These are phyloP conservation scores for Hippophae gyantsensis DNA, from an alignment of 306 rosid genomes.

Conservation along the genomic window DNA sequence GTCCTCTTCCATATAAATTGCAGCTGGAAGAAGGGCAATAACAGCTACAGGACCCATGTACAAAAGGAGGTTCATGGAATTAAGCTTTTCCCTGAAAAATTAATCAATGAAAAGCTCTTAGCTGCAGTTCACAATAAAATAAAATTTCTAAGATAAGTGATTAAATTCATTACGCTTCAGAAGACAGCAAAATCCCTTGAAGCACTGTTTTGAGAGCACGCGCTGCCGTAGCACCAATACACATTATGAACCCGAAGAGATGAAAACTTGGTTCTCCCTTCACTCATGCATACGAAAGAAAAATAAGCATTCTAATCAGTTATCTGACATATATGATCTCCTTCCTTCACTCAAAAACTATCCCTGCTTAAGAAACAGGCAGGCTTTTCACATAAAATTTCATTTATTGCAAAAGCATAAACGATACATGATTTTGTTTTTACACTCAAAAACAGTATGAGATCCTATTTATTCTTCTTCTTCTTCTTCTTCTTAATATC, in stretches of 20 bases:
- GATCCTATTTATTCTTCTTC: too few species aligned
- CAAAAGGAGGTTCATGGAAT: slow-evolving; percentile 96
- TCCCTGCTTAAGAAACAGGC: too few species aligned
- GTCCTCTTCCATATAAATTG: slow-evolving; percentile 89
- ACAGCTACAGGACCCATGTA: slow-evolving; percentile 99
- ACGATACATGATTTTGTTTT: too few species aligned
- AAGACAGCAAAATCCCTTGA: slow-evolving; percentile 92
- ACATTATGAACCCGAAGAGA: slow-evolving; percentile 86
- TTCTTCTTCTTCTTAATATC: too few species aligned
- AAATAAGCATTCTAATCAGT: not conserved
- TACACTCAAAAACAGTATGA: too few species aligned
- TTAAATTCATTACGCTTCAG: slow-evolving; percentile 71
- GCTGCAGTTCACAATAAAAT: not conserved
- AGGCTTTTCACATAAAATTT: too few species aligned
- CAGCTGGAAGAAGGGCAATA: slow-evolving; percentile 93
- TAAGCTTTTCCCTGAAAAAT: slow-evolving; percentile 78
- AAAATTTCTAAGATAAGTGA: too few species aligned
- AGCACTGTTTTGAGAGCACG: slow-evolving; percentile 91
- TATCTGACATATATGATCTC: not conserved
- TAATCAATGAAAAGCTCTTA: slow-evolving; percentile 1
- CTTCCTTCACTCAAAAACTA: too few species aligned
- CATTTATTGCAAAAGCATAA: too few species aligned
- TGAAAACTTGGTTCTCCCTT: slow-evolving; percentile 99
- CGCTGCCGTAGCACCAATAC: slow-evolving; percentile 93
- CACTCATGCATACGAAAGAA: not conserved